Conservation (phyloP, 2,329 filamentous ascomycete genomes). For the Bimuria novae-zelandiae region DNA sequence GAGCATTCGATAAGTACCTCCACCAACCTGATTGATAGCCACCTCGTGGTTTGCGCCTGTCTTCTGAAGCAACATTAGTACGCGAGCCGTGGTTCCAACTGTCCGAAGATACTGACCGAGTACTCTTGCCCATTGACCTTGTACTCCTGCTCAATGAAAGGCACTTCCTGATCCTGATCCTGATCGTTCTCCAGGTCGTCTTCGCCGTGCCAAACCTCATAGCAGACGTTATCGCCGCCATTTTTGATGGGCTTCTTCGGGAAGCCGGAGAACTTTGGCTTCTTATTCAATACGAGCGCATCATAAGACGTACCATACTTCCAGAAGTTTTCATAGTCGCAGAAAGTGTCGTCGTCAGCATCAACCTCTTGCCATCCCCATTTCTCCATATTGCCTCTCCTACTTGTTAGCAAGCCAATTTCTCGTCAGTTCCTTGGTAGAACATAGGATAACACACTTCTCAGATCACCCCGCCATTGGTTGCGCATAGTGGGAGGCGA, state of each 20-base stretch:
- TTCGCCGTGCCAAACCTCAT: conserved; percentile 24
- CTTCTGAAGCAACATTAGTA: conserved; percentile 12
- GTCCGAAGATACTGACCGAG: conserved; percentile 8
- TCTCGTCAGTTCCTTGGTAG: neutral
- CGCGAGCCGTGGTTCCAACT: too few species aligned
- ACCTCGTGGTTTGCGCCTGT: conserved; percentile 18
- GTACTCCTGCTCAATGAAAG: conserved; percentile 23
- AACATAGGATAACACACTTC: neutral
- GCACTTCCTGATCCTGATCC: conserved; percentile 9
- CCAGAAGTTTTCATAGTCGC: conserved; percentile 19
- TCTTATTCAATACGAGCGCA: conserved; percentile 15
- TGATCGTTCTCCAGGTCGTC: conserved; percentile 7
- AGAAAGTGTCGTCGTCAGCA: conserved; percentile 10
- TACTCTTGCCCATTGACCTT: conserved; percentile 13
- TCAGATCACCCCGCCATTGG: conserved; percentile 18
- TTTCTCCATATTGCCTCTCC: conserved; percentile 7
- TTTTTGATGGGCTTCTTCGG: neutral
- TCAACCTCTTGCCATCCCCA: conserved; percentile 22
- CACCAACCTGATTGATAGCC: conserved; percentile 8
- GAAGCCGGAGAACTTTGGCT: conserved; percentile 1
- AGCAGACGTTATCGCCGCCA: conserved; percentile 23
- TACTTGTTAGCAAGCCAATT: neutral
- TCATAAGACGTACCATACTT: conserved; percentile 10
- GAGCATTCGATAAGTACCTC: neutral
- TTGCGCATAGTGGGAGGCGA: conserved; percentile 17